Evolutionary conservation across 2,329 filamentous ascomycete genomes (phyloP), one percentile per base, ranked within the genome.

Genomic region (Beauveria sp.): DNA sequence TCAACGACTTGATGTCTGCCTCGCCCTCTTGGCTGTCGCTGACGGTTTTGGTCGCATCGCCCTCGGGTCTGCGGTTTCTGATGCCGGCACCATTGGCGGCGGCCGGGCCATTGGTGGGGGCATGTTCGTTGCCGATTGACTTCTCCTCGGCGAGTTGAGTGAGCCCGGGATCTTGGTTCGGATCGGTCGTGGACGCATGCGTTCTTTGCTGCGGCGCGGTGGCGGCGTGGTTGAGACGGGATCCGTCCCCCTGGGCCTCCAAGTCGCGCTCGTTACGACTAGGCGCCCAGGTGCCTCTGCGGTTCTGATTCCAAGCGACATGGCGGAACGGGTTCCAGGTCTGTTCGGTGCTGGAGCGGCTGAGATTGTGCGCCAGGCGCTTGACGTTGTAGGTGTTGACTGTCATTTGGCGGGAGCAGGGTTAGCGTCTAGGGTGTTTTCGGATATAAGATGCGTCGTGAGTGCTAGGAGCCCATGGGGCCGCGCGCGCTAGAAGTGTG

Each of bases 351-450:
- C 71, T 71, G 42, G 73, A 69, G 61, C 78, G 75, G 56, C 77
- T 76, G 49, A 79, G 67, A 24, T 65, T 71, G 63, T 78, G 76
- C 62, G 79, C 79, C 62, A 73, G 70, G 63, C 75, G 73, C 72
- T 77, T 81, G 64, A 77, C 74, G 58, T 70, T 72, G 66, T 73
- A 77, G 47, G 73, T 70, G 65, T 81, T 81, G 73, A 79, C 79
- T 81, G 70, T 51, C 63, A 68, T 63, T 55, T 20, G 40, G 53
- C 28, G 16, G 7, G 12, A 40, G 40, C 20, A 54, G 12, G 47
- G 57, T 59, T 49, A 59, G 57, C 57, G 57, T 52, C 40, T 38
- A 24, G 38, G 24, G n/a, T 52, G 22, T 5, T 38, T 38, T 38
- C 18, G 45, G 16, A 18, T 10, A 12, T 5, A 51, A 18, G 22